Conservation (phyloP, 805 yeast species). For the Spathaspora sp. region DNA sequence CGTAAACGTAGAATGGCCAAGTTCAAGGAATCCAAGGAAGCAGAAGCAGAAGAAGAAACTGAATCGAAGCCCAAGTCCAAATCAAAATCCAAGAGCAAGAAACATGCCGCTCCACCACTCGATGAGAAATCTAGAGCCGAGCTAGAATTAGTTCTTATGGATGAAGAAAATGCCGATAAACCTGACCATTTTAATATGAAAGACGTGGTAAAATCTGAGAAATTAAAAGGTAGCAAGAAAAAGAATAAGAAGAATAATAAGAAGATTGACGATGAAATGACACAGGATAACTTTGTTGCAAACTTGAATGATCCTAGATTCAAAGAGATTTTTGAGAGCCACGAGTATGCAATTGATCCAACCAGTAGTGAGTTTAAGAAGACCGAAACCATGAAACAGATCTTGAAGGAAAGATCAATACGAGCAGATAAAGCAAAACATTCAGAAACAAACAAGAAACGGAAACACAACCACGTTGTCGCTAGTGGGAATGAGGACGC, state of each 20-base stretch:
- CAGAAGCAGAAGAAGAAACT: slow-evolving; percentile 11
- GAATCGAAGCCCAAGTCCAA: slow-evolving; percentile 14
- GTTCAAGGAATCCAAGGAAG: slow-evolving; percentile 50
- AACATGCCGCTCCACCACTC: slow-evolving; percentile 13
- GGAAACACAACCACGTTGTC: background rate
- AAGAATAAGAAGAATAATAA: slow-evolving; percentile 41
- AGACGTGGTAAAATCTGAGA: slow-evolving; percentile 72
- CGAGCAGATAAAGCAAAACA: slow-evolving; percentile 22
- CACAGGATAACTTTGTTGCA: slow-evolving; percentile 53
- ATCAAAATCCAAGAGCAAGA: slow-evolving; percentile 14
- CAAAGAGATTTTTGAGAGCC: slow-evolving; percentile 82
- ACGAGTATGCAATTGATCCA: slow-evolving; percentile 92
- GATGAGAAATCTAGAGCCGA: slow-evolving; percentile 49
- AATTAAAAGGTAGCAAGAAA: slow-evolving; percentile 47
- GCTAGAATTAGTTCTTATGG: slow-evolving; percentile 70
- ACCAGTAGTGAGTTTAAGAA: slow-evolving; percentile 85
- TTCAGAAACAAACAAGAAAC: background rate
- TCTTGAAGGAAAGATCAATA: slow-evolving; percentile 71
- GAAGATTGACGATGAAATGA: slow-evolving; percentile 48
- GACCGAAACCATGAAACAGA: slow-evolving; percentile 81
- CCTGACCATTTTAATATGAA: slow-evolving; percentile 72
- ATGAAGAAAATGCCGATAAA: slow-evolving; percentile 34
- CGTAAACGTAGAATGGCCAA: slow-evolving; percentile 79
- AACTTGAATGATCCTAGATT: slow-evolving; percentile 85
- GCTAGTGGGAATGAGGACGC: slow-evolving; percentile 12